Base-by-base conservation (phyloP, 306 rosid genomes). In the Betula pendula region DNA sequence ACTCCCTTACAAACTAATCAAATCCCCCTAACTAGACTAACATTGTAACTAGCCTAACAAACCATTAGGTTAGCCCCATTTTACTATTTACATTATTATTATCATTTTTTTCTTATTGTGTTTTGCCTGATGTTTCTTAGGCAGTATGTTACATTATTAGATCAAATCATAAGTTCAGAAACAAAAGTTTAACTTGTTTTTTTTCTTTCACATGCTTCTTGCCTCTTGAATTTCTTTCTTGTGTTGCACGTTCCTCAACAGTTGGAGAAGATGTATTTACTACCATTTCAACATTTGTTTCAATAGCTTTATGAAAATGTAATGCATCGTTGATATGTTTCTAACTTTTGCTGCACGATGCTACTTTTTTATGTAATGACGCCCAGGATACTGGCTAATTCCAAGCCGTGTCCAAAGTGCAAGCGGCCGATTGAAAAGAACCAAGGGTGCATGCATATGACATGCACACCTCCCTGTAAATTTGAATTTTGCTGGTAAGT, bases 401-500 rank as follows among this genome's bases (percentile, higher is more conserved):
- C 98, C 73, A 91, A 93, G 86, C 92, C 98, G 5, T 93, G 98
- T 77, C 98, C 98, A 38, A 85, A 91, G 77, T 93, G 98, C 93
- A 89, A 89, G 91, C 84, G 95, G 52, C 90, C 96, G 4, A 93
- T 93, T 66, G 98, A 93, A 81, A 93, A 93, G 75, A 87, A 87
- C 84, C 93, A 85, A 59, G 98, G 98, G 14, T 93, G 98, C 81
- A 93, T 88, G 90, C 98, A 93, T 82, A 93, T 93, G 95, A 89
- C 89, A 35, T 93, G 98, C 74, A 87, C 90, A 11, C 90, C 91
- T 19, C 98, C 98, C 29, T 93, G 98, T 78, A 88, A 80, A 84
- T 88, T 88, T 75, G 93, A 93, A 76, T 93, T 91, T 83, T 93
- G 98, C 87, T 93, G 98, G 98, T 87, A 77, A 74, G 83, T 14